Conservation (phyloP, 2,329 filamentous ascomycete genomes). For the Xylaria sp. region DNA sequence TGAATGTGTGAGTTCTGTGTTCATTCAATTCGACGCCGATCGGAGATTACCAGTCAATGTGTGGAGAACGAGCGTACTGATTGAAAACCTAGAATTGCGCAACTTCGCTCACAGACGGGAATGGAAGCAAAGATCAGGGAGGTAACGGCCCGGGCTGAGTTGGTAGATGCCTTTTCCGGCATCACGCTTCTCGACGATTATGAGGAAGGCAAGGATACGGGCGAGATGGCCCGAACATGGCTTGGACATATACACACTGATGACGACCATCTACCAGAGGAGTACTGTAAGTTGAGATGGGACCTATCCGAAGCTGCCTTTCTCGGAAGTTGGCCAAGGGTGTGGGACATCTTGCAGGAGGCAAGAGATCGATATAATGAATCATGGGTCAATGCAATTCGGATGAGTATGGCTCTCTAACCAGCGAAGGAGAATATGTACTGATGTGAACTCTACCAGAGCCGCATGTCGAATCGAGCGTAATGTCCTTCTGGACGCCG, state of each 20-base stretch:
- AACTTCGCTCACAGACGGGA: not conserved
- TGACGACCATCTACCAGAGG: not conserved
- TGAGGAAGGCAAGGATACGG: not conserved
- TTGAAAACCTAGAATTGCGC: not conserved
- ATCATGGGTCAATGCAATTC: constrained; percentile 1
- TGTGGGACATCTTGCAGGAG: constrained; percentile 2
- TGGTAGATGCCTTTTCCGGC: not conserved
- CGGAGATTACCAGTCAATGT: not conserved
- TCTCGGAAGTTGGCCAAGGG: not conserved
- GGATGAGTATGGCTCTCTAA: not conserved
- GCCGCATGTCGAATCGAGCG: not conserved
- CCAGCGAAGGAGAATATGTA: not conserved
- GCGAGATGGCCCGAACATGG: not conserved
- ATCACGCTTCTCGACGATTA: not conserved
- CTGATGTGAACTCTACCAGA: not conserved
- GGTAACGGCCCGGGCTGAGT: not conserved
- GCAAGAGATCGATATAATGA: constrained; percentile 1
- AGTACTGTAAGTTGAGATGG: not conserved
- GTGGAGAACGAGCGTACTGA: not conserved
- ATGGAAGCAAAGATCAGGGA: not conserved
- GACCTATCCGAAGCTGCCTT: not conserved
- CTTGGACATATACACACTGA: not conserved
- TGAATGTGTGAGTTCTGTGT: not conserved
- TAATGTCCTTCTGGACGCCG: not conserved
- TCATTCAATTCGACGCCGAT: not conserved